Percentiles rank a stretch among this genome's conserved stretches.
phyloP scores from a whole-genome alignment of 257 asterid species.

The Primulina eburnea region DNA sequence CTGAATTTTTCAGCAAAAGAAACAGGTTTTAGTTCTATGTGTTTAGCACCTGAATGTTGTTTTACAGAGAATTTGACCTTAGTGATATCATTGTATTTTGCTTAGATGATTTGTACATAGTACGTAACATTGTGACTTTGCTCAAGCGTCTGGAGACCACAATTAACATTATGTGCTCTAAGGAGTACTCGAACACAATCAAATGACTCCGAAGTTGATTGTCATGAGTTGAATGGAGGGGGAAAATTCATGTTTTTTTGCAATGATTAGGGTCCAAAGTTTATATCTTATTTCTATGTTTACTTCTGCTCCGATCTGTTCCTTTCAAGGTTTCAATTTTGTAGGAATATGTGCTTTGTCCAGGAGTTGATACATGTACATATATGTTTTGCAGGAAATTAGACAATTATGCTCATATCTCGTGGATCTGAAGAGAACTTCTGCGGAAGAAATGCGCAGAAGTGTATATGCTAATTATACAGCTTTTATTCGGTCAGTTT shows the following conservation, averaged over 20 bases:
- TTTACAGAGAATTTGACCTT: no score
- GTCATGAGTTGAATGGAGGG: background rate
- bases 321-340: constrained; percentile 10
- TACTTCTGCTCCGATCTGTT: constrained; percentile 15
- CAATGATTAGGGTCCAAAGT: background rate
- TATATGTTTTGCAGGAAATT: constrained; percentile 63
- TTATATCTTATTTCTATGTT: background rate
- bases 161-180: background rate
- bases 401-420: constrained; percentile 90
- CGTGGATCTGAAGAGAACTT: constrained; percentile 90
- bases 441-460: constrained; percentile 99
- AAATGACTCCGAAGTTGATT: background rate
- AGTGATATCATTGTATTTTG: background rate
- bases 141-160: background rate
- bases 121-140: background rate
- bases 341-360: background rate
- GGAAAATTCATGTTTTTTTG: background rate
- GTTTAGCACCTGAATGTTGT: no score
- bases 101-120: background rate
- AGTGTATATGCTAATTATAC: constrained; percentile 96
- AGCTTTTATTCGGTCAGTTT: constrained; percentile 90
- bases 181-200: background rate
- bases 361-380: constrained; percentile 22
- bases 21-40: background rate
- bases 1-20: background rate